Conservation (phyloP, 2,329 filamentous ascomycete species). For the Metarhizium anisopliae region DNA sequence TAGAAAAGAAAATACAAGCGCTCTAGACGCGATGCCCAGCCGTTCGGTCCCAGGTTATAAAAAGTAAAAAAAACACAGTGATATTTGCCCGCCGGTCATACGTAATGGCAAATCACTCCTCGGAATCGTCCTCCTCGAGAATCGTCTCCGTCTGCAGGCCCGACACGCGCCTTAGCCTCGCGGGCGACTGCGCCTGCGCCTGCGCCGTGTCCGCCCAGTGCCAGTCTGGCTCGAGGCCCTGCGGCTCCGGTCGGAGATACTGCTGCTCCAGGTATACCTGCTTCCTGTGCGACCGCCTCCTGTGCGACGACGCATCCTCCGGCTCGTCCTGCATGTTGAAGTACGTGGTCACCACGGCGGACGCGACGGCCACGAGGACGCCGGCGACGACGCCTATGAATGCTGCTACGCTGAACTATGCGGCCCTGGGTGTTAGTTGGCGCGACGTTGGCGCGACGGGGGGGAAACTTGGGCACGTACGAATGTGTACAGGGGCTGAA, state of each 20-base stretch:
- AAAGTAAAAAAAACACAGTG: no score
- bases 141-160: slow-evolving; percentile 58
- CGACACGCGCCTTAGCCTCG: slow-evolving; percentile 30
- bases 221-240: slow-evolving; percentile 27
- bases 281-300: slow-evolving; percentile 6
- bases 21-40: no score
- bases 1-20: no score
- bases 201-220: slow-evolving; percentile 23
- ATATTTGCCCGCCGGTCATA: not conserved
- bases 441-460: no score
- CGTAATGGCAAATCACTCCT: slow-evolving; percentile 14
- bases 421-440: not conserved
- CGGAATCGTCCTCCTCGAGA: slow-evolving; percentile 61
- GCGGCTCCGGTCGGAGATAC: slow-evolving; percentile 2
- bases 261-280: slow-evolving; percentile 6
- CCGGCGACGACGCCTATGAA: slow-evolving; percentile 59
- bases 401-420: slow-evolving; percentile 52
- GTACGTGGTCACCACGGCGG: slow-evolving; percentile 42
- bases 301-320: slow-evolving; percentile 2
- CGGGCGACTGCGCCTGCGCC: slow-evolving; percentile 9
- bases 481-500: not conserved
- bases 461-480: not conserved
- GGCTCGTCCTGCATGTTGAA: slow-evolving; percentile 32
- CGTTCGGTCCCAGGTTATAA: no score
- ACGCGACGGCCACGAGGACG: slow-evolving; percentile 47